phyloP scores from a whole-genome alignment of 768 basidiomycete genomes.

The Phylloporus sp. region DNA sequence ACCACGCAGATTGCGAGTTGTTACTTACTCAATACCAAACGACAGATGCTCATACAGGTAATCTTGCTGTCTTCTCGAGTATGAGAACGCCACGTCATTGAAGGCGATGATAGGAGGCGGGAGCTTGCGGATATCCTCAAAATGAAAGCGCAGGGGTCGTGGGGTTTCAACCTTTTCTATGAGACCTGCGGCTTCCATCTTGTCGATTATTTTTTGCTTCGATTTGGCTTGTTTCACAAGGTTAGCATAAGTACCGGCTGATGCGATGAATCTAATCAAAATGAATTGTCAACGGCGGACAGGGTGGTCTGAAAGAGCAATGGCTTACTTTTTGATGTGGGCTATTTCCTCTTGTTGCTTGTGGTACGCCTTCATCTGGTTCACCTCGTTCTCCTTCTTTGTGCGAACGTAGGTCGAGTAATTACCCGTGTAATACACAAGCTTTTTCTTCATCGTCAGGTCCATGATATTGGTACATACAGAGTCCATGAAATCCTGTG shows the following conservation, averaged over 20 bases:
- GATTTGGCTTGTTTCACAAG: slow-evolving; percentile 98
- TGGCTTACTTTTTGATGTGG: slow-evolving; percentile 90
- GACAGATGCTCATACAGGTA: slow-evolving; percentile 84
- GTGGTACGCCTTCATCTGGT: slow-evolving; percentile 98
- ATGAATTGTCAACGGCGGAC: slow-evolving; percentile 10
- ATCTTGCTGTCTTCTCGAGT: slow-evolving; percentile 84
- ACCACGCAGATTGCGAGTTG: not conserved
- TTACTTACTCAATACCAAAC: slow-evolving; percentile 95
- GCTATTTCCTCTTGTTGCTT: slow-evolving; percentile 99
- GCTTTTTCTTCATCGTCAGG: slow-evolving; percentile 84
- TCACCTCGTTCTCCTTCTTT: slow-evolving; percentile 95
- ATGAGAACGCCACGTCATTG: slow-evolving; percentile 90
- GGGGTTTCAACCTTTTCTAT: slow-evolving; percentile 83
- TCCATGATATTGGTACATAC: slow-evolving; percentile 99
- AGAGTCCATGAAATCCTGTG: slow-evolving; percentile 98
- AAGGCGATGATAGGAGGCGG: slow-evolving; percentile 98
- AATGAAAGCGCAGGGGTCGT: slow-evolving; percentile 84
- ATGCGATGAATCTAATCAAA: slow-evolving; percentile 79
- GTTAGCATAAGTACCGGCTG: slow-evolving; percentile 99
- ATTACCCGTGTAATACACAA: slow-evolving; percentile 93
- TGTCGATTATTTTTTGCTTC: slow-evolving; percentile 99
- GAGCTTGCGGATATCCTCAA: slow-evolving; percentile 89
- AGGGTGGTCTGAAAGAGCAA: not conserved
- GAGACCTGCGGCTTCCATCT: slow-evolving; percentile 99
- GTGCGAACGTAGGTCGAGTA: slow-evolving; percentile 97